These are phyloP conservation scores for Fraxinus quadrangulata DNA, from an alignment of 257 asterid genomes.

Conservation along the genomic window DNA sequence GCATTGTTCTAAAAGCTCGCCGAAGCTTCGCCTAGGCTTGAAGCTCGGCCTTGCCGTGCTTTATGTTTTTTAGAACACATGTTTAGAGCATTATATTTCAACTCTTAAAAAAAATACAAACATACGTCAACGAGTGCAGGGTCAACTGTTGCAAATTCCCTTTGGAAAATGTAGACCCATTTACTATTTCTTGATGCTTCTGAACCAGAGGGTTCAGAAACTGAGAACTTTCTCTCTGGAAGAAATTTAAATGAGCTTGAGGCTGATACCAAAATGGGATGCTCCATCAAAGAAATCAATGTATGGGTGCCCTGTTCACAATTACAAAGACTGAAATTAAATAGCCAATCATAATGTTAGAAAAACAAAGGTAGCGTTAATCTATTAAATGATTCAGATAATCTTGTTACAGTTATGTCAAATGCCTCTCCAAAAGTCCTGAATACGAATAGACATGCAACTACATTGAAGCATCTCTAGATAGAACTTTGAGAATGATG, in stretches of 20 bases:
- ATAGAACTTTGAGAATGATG: not conserved
- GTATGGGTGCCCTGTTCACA: conserved; percentile 53
- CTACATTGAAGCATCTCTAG: not conserved
- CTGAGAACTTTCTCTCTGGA: conserved; percentile 59
- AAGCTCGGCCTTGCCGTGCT: too few relatives aligned
- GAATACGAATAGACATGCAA: conserved; percentile 13
- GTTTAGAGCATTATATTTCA: conserved; percentile 4
- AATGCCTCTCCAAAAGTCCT: conserved; percentile 1
- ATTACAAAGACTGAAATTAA: conserved; percentile 14
- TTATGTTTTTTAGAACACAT: too few relatives aligned
- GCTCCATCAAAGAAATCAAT: conserved; percentile 66
- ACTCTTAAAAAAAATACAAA: conserved; percentile 23
- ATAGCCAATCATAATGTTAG: conserved; percentile 11
- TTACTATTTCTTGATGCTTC: conserved; percentile 37
- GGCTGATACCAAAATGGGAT: conserved; percentile 67
- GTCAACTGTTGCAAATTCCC: conserved; percentile 90
- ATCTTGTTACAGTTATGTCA: not conserved
- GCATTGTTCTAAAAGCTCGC: too few relatives aligned
- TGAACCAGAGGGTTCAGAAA: conserved; percentile 38
- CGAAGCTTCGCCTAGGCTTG: too few relatives aligned
- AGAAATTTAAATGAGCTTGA: conserved; percentile 54
- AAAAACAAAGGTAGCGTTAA: conserved; percentile 3
- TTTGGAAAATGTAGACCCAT: conserved; percentile 79
- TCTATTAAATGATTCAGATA: conserved; percentile 3
- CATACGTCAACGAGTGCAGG: conserved; percentile 78